Conservation (phyloP, 192 early-diverging fungal species). For the Kickxella alabastrina region DNA sequence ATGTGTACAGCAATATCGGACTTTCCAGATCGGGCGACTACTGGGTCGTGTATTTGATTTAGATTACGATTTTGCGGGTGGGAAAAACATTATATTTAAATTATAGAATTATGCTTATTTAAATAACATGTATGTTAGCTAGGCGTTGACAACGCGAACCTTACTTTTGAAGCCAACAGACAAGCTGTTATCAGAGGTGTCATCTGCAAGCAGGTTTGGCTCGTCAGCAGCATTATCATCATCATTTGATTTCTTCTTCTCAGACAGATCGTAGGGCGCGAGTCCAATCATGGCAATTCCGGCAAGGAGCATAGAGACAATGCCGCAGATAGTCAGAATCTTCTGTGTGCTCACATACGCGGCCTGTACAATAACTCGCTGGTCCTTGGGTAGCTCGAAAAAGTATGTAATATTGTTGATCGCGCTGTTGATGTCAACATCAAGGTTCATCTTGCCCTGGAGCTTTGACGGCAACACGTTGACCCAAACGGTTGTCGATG, state of each 20-base stretch:
- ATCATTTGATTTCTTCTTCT: conserved; percentile 1
- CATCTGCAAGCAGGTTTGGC: too few relatives aligned
- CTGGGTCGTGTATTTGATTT: conserved; percentile 3
- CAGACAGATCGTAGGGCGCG: conserved; percentile 29
- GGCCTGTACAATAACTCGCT: conserved; percentile 40
- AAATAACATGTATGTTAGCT: too few relatives aligned
- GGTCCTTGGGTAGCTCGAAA: conserved; percentile 41
- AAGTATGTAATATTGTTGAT: conserved; percentile 51
- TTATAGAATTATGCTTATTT: too few relatives aligned
- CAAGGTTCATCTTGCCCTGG: conserved; percentile 10
- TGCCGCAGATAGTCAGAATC: conserved; percentile 45
- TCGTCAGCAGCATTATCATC: not conserved
- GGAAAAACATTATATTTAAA: too few relatives aligned
- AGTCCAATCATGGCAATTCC: conserved; percentile 40
- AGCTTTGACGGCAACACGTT: conserved; percentile 40
- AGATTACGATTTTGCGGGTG: too few relatives aligned
- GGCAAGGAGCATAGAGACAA: conserved; percentile 37
- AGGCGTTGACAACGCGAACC: too few relatives aligned
- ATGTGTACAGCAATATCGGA: too few relatives aligned
- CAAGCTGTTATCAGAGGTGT: too few relatives aligned
- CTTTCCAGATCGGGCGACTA: conserved; percentile 6
- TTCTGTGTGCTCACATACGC: conserved; percentile 38
- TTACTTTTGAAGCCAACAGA: too few relatives aligned
- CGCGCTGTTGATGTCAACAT: conserved; percentile 26
- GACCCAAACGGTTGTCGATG: conserved; percentile 42